These are phyloP conservation scores for Penstemon newberryi DNA, from an alignment of 257 asterid species.

Conservation along the genomic window DNA sequence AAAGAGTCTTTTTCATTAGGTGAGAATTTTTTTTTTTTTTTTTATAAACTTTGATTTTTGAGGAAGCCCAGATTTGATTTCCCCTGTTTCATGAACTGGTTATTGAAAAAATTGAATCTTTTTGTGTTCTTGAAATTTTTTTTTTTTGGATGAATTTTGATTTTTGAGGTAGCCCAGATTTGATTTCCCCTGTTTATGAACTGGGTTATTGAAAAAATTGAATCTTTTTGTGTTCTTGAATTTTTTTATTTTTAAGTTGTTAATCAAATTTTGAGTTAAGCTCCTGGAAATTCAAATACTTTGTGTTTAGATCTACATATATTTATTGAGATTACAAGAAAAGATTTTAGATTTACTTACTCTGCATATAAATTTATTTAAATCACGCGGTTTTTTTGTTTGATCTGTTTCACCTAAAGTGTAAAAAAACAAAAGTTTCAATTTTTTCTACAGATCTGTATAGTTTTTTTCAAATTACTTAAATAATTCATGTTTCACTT, in stretches of 20 bases:
- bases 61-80: slow-evolving; percentile 13
- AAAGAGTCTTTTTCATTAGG: slow-evolving; percentile 4
- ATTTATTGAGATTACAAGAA: neutral
- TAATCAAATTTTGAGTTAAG: slow-evolving; percentile 11
- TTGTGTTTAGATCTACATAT: slow-evolving; percentile 22
- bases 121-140: neutral
- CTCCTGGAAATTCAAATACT: neutral
- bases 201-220: neutral
- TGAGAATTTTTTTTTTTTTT: neutral
- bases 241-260: neutral
- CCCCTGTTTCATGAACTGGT: neutral
- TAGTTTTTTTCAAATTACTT: slow-evolving; percentile 12
- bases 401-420: slow-evolving; percentile 25
- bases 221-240: neutral
- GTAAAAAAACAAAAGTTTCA: slow-evolving; percentile 23
- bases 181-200: neutral
- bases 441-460: slow-evolving; percentile 43
- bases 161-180: slow-evolving; percentile 16
- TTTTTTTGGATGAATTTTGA: neutral
- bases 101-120: slow-evolving; percentile 4
- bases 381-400: slow-evolving; percentile 3
- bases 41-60: neutral
- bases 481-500: neutral
- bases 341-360: too few species aligned
- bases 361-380: too few species aligned